These are phyloP conservation scores for Agrocybe praecox DNA, from an alignment of 768 basidiomycete species.

Conservation along the genomic window DNA sequence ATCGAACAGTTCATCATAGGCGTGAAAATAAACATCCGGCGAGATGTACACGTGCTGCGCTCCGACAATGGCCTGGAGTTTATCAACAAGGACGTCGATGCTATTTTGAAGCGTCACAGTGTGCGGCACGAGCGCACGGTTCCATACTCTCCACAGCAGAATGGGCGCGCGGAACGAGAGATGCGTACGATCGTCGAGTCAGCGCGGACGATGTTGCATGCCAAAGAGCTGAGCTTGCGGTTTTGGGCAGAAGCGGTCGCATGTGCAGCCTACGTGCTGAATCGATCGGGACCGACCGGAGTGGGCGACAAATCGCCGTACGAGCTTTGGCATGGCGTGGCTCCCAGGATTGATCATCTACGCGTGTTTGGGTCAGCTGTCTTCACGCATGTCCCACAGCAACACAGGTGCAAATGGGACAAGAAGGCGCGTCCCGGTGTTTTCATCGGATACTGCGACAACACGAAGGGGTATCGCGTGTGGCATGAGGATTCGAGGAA, in stretches of 20 bases:
- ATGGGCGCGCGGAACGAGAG: constrained; percentile 10
- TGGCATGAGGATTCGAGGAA: no score
- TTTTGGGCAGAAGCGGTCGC: constrained; percentile 27
- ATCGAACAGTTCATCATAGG: no score
- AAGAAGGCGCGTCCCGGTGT: no score
- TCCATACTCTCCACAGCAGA: constrained; percentile 9
- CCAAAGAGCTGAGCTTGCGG: constrained; percentile 21
- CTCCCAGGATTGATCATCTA: constrained; percentile 12
- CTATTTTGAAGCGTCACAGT: no score
- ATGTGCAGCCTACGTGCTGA: constrained; percentile 11
- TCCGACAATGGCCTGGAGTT: no score
- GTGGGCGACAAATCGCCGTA: constrained; percentile 10
- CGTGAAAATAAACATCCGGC: no score
- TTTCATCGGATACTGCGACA: no score
- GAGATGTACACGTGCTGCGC: no score
- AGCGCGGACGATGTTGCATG: constrained; percentile 30
- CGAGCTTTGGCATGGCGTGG: constrained; percentile 3
- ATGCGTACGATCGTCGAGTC: constrained; percentile 22
- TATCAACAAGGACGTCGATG: no score
- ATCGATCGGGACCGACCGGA: constrained; percentile 10
- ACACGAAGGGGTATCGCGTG: no score
- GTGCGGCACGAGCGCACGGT: neutral
- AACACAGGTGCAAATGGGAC: no score
- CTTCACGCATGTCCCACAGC: no score
- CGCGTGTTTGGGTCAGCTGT: constrained; percentile 25